Conservation (phyloP, 805 yeast species). For the Candida ficus region DNA sequence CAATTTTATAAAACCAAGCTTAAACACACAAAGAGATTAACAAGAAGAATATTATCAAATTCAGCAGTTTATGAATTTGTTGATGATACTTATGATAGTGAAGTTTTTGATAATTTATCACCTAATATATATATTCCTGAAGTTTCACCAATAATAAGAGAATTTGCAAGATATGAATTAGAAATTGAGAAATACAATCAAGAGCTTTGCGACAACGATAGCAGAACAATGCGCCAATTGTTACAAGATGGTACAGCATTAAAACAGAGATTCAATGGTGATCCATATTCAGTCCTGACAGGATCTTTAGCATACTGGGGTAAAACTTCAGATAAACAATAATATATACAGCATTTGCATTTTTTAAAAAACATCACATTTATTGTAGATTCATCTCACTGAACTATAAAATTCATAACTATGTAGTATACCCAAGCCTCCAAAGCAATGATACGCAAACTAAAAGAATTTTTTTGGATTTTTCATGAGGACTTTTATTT, state of each 20-base stretch:
- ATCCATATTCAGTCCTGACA: conserved; percentile 2
- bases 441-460: too few relatives aligned
- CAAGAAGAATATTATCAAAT: conserved; percentile 9
- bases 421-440: too few relatives aligned
- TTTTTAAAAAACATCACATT: too few relatives aligned
- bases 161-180: conserved; percentile 18
- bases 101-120: conserved; percentile 14
- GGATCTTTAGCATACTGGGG: conserved; percentile 5
- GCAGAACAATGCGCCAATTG: conserved; percentile 1
- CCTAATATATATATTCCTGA: conserved; percentile 11
- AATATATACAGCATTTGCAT: too few relatives aligned
- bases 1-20: conserved; percentile 13
- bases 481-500: too few relatives aligned
- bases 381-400: too few relatives aligned
- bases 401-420: too few relatives aligned
- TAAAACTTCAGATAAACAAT: neutral
- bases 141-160: conserved; percentile 22
- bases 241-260: neutral
- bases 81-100: conserved; percentile 9
- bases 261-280: neutral
- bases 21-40: conserved; percentile 10
- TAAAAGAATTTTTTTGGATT: too few relatives aligned
- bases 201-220: conserved; percentile 1
- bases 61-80: conserved; percentile 6
- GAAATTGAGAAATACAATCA: conserved; percentile 2